phyloP scores from a whole-genome alignment of 768 basidiomycete genomes.

The Leccinum longicurvipes region DNA sequence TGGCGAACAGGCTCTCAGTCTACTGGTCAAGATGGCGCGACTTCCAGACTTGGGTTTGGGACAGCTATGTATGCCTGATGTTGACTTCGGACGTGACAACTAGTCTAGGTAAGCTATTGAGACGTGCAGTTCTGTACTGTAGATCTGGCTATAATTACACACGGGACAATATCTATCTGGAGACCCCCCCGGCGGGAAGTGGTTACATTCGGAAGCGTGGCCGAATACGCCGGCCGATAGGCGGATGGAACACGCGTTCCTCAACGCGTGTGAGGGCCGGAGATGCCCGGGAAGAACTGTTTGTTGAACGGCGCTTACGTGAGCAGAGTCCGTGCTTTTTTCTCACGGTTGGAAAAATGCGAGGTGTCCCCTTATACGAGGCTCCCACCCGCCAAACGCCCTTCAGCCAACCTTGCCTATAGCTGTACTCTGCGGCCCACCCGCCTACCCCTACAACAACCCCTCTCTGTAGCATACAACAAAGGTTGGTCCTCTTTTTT shows the following conservation, averaged over 20 bases:
- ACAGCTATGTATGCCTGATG: constrained; percentile 44
- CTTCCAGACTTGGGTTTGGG: constrained; percentile 70
- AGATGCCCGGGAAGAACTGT: constrained; percentile 18
- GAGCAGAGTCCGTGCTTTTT: constrained; percentile 35
- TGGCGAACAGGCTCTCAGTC: constrained; percentile 45
- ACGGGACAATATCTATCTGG: constrained; percentile 10
- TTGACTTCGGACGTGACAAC: constrained; percentile 24
- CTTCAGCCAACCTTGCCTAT: constrained; percentile 38
- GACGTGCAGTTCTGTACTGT: constrained; percentile 14
- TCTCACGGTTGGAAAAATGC: constrained; percentile 33
- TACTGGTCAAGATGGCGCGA: constrained; percentile 75
- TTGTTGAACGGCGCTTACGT: constrained; percentile 35
- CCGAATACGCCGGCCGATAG: constrained; percentile 25
- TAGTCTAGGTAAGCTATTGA: constrained; percentile 16
- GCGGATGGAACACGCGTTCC: background rate
- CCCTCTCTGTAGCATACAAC: constrained; percentile 27
- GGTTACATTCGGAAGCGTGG: constrained; percentile 6
- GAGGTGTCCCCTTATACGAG: constrained; percentile 32
- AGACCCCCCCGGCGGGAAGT: constrained; percentile 12
- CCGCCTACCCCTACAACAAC: constrained; percentile 29
- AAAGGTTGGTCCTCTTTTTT: constrained; percentile 26
- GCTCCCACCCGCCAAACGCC: constrained; percentile 37
- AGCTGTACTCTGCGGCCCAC: constrained; percentile 33
- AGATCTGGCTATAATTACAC: constrained; percentile 17
- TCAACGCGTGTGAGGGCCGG: constrained; percentile 22